Conservation (phyloP, 345 rosid genomes). For the Pistacia vera region DNA sequence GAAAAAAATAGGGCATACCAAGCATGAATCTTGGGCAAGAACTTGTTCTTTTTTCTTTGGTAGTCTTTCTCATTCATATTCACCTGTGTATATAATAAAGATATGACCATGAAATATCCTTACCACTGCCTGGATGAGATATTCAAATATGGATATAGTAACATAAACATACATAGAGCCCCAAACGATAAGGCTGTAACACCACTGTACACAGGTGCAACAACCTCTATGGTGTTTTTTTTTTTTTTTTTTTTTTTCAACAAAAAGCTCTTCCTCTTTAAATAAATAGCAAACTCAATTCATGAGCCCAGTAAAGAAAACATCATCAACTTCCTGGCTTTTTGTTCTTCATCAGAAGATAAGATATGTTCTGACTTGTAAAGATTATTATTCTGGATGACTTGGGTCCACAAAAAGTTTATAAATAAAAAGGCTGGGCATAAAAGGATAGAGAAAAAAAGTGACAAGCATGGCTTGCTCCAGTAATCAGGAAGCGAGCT, state of each 20-base stretch:
- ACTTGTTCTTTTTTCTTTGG: slow-evolving; percentile 96
- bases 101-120: not conserved
- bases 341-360: not conserved
- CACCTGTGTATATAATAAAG: slow-evolving; percentile 50
- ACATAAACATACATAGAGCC: not conserved
- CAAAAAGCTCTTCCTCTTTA: not conserved
- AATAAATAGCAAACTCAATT: not conserved
- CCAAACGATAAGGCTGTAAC: not conserved
- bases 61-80: slow-evolving; percentile 96
- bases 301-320: not conserved
- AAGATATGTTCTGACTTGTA: not conserved
- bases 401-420: not conserved
- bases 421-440: not conserved
- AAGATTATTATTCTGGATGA: not conserved
- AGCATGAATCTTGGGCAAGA: slow-evolving; percentile 96
- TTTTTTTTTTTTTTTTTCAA: not conserved
- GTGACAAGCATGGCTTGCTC: not conserved
- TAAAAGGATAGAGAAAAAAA: not conserved
- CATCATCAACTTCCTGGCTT: not conserved
- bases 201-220: not conserved
- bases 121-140: not conserved
- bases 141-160: not conserved
- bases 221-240: not conserved
- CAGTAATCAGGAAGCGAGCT: not conserved
- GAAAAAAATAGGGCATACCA: slow-evolving; percentile 52